Base-by-base conservation (phyloP, 2,329 filamentous ascomycete species). In the Dothidotthia symphoricarpi region DNA sequence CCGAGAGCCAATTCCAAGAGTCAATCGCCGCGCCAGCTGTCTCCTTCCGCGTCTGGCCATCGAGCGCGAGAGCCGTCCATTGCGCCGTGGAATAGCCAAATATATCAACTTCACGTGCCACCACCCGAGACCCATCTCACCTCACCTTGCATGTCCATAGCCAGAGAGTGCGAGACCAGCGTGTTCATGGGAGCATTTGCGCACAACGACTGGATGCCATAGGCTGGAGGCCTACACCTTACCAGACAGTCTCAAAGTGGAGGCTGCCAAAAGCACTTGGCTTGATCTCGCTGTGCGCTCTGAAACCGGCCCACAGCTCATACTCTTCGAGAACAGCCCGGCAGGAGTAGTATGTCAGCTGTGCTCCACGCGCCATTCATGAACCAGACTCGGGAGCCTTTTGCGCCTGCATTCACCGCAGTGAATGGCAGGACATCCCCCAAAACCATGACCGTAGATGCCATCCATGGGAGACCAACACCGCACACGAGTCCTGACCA, bases 361-460 rank as follows among this genome's bases (percentile, higher is more conserved):
- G 55, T 59, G 45, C 51, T 63, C 25, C 61, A 63, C 34, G 43
- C 55, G 36, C 48, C 53, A 24, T 63, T 57, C 48, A 55, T 61
- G 45, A 45, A 61, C 36, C 61, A 59, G 40, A 57, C 62, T 12
- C 55, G 53, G 40, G 58, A 62, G 17, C 48, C 53, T 16, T 45
- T 58, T 34, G 45, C 49, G 24, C 49, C 63, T 43, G 61, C 57
- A 31, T 67, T 67, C 44, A 67, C 63, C 6, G 58, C 63, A 25
- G 62, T 67, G 19, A 67, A 67, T 52, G 59, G 60, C 42, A 44
- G 53, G 38, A 45, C 50, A 13, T 60, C 61, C 17, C 53, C 60
- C 53, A 46, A 45, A 38, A 50, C 5, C 19, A 9, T 53, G 45
- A 41, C 39, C 34, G 19, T 39, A 13, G 49, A 49, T 15, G 35